Evolutionary conservation across 2,329 filamentous ascomycete genomes (phyloP), one percentile per base, ranked within the genome.

Genomic region (Xylariaceae sp.): DNA sequence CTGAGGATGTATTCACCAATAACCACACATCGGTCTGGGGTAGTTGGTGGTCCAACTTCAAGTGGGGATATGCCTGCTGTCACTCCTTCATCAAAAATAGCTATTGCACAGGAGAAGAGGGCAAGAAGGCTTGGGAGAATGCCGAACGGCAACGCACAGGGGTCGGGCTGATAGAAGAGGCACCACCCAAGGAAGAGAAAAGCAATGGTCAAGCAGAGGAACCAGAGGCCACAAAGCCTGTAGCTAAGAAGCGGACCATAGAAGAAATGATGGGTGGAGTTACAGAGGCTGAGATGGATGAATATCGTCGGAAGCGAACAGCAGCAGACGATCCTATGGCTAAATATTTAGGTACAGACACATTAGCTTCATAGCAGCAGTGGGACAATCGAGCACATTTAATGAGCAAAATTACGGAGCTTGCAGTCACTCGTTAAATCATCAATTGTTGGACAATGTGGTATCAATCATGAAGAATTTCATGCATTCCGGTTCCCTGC

Each of bases 41-140:
- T 42, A 96, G 92, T 67, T 99, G 94, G 94, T 99, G 94, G 94
- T 84, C 86, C 47, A 86, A 91, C 67, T 97, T 97, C 75, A 83
- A 88, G 72, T 99, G 94, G 94, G 94, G 94, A 1, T 99, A 96
- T 72, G 83, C 89, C 18, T 99, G 94, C 72, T 99, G 94, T 77
- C 92, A 95, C 70, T 96, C 92, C 0, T 87, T 86, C 18, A 84
- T 96, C 58, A 97, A 96, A 75, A 97, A 99, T 73, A 96, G 92
- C 67, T 99, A 97, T 68, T 99, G 94, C 72, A 97, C 93, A 0
- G 94, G 94, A 21, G 91, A 94, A 56, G 90, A 89, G 53, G 94
- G 94, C 29, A 95, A 86, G 71, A 76, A 76, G 57, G 92, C 91
- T 1, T 92, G 90, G 72, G 87, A 92, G 63, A 87, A 89, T 51